phyloP scores from a whole-genome alignment of 2,329 filamentous ascomycete species.

The Xylaria sp. region DNA sequence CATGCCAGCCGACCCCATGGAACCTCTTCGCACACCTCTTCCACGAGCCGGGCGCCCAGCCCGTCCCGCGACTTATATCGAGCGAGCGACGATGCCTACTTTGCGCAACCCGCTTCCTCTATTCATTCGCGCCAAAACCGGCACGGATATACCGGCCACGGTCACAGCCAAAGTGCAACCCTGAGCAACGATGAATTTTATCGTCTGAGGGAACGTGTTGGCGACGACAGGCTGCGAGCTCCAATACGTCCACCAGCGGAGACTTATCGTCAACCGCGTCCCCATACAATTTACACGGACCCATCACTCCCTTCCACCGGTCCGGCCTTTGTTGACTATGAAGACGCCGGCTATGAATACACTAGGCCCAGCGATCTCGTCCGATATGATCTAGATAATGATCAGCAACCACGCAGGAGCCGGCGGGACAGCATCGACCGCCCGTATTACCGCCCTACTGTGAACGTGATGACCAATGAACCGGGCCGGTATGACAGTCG shows the following conservation, averaged over 20 bases:
- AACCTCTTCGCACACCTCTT: slow-evolving; percentile 44
- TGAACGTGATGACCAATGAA: slow-evolving; percentile 54
- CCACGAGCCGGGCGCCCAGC: slow-evolving; percentile 44
- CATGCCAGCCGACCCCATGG: slow-evolving; percentile 45
- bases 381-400: slow-evolving; percentile 62
- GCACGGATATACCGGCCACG: slow-evolving; percentile 33
- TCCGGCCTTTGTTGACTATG: slow-evolving; percentile 51
- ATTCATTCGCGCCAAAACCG: slow-evolving; percentile 52
- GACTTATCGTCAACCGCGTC: slow-evolving; percentile 50
- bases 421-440: slow-evolving; percentile 60
- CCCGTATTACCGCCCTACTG: slow-evolving; percentile 57
- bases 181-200: slow-evolving; percentile 56
- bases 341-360: slow-evolving; percentile 64
- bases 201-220: slow-evolving; percentile 51
- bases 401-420: slow-evolving; percentile 42
- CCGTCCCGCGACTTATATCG: slow-evolving; percentile 56
- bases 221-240: slow-evolving; percentile 46
- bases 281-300: slow-evolving; percentile 49
- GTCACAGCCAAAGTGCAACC: slow-evolving; percentile 48
- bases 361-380: slow-evolving; percentile 65
- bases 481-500: slow-evolving; percentile 47
- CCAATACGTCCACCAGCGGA: slow-evolving; percentile 44
- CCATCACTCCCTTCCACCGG: slow-evolving; percentile 47
- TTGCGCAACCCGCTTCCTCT: slow-evolving; percentile 61
- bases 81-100: slow-evolving; percentile 56